Percentiles rank a stretch among this genome's conserved stretches.
phyloP scores from a whole-genome alignment of 106 monocot species.

The Amphibolis antarctica region DNA sequence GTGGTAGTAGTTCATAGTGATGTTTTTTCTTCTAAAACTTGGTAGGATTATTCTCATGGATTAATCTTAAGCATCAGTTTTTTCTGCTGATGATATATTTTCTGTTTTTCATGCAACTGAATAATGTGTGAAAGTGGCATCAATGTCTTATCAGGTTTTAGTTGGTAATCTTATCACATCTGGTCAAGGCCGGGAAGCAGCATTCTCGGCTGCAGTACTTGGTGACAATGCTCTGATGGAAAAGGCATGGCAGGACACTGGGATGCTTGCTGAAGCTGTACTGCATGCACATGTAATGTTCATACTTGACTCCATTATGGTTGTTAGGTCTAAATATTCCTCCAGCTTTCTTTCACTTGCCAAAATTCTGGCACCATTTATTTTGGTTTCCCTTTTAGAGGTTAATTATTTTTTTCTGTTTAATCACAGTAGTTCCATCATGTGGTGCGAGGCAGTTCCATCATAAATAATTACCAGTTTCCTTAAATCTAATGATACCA shows the following conservation, averaged over 20 bases:
- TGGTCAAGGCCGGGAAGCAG: constrained; percentile 99
- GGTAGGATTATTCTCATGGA: no score
- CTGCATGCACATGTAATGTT: constrained; percentile 91
- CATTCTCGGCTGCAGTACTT: constrained; percentile 92
- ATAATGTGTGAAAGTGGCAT: background rate
- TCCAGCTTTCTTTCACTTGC: background rate
- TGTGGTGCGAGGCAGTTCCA: no score
- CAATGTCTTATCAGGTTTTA: constrained; percentile 40
- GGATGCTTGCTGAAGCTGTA: constrained; percentile 96
- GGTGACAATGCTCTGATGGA: constrained; percentile 97
- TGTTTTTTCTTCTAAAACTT: no score
- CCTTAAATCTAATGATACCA: no score
- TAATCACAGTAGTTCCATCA: no score
- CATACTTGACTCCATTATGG: background rate
- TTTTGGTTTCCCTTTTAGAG: no score
- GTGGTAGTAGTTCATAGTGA: no score
- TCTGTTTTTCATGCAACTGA: background rate
- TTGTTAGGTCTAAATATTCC: background rate
- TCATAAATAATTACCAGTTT: no score
- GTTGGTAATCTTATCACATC: constrained; percentile 79
- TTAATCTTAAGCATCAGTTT: no score
- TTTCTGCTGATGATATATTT: background rate
- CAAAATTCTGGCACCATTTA: background rate
- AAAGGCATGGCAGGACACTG: constrained; percentile 99
- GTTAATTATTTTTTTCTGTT: no score